Evolutionary conservation across 495 filamentous ascomycete species (phyloP).

Genomic region (Hypoxylon trugodes): DNA sequence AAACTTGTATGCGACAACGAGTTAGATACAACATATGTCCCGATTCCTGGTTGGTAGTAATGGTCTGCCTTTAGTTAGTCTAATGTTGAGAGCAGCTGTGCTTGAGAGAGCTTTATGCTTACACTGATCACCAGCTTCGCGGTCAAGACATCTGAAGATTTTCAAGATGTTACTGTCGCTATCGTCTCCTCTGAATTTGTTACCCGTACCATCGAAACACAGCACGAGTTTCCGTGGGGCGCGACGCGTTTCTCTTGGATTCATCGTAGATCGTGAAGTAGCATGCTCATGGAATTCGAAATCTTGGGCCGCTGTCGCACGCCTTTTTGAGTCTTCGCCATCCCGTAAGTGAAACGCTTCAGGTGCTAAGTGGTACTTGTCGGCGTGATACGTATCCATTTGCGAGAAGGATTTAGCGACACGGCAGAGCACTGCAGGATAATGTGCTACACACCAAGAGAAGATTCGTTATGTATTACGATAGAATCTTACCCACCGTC

Average conservation of each 20-base stretch:
- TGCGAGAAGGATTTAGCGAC: neutral
- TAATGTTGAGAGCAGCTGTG: neutral
- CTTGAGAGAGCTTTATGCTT: constrained; percentile 24
- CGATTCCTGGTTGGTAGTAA: constrained; percentile 84
- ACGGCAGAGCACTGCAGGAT: neutral
- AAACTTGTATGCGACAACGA: constrained; percentile 71
- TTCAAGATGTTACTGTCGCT: constrained; percentile 91
- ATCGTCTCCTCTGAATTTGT: constrained; percentile 83
- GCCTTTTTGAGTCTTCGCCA: constrained; percentile 17
- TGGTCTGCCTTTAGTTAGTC: constrained; percentile 56
- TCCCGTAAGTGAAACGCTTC: neutral
- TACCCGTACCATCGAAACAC: constrained; percentile 91
- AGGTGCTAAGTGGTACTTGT: constrained; percentile 22
- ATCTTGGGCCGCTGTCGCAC: constrained; percentile 13
- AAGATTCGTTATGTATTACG: constrained; percentile 16
- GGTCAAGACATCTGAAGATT: constrained; percentile 75
- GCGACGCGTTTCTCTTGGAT: constrained; percentile 19
- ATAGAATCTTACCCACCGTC: neutral
- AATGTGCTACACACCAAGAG: neutral
- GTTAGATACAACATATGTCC: constrained; percentile 79
- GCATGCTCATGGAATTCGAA: neutral
- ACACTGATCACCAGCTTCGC: constrained; percentile 61
- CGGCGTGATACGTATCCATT: too few species aligned
- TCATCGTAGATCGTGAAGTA: constrained; percentile 6
- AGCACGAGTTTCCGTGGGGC: constrained; percentile 67